A percentile compares a stretch with the other conserved stretches of the same genome.
phyloP scores from a whole-genome alignment of 2,329 filamentous ascomycete species.

The Penicillium corylophilum region DNA sequence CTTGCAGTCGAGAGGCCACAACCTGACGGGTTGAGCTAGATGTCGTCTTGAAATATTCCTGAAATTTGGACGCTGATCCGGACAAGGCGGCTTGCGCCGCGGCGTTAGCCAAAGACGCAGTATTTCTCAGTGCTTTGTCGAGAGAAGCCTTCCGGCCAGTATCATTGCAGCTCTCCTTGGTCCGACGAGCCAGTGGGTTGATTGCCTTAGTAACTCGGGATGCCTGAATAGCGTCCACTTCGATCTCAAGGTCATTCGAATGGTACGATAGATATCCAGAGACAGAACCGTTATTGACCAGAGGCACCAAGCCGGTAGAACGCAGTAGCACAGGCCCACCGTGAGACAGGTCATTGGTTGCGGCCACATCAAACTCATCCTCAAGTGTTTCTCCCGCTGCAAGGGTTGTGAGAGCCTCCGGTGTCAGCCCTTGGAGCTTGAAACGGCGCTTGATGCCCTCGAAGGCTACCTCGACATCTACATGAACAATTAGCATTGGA shows the following conservation, averaged over 20 bases:
- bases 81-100: slow-evolving; percentile 55
- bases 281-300: slow-evolving; percentile 54
- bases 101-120: slow-evolving; percentile 44
- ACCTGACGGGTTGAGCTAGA: slow-evolving; percentile 45
- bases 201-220: slow-evolving; percentile 51
- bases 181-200: slow-evolving; percentile 44
- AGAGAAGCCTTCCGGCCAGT: slow-evolving; percentile 48
- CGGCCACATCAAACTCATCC: slow-evolving; percentile 38
- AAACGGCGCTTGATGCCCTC: slow-evolving; percentile 32
- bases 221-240: slow-evolving; percentile 58
- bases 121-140: slow-evolving; percentile 54
- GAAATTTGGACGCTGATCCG: slow-evolving; percentile 35
- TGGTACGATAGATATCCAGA: slow-evolving; percentile 56
- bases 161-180: slow-evolving; percentile 56
- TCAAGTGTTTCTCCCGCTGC: slow-evolving; percentile 29
- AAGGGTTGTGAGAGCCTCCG: slow-evolving; percentile 31
- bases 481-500: slow-evolving; percentile 5
- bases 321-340: slow-evolving; percentile 58
- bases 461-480: slow-evolving; percentile 33
- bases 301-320: slow-evolving; percentile 57
- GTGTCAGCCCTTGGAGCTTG: slow-evolving; percentile 27
- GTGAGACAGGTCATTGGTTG: slow-evolving; percentile 42
- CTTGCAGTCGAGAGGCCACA: slow-evolving; percentile 54
- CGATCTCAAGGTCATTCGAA: slow-evolving; percentile 59
- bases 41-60: slow-evolving; percentile 63